phyloP scores from a whole-genome alignment of 371 early-diverging fungal species.

The Rhizomucor pusillus region DNA sequence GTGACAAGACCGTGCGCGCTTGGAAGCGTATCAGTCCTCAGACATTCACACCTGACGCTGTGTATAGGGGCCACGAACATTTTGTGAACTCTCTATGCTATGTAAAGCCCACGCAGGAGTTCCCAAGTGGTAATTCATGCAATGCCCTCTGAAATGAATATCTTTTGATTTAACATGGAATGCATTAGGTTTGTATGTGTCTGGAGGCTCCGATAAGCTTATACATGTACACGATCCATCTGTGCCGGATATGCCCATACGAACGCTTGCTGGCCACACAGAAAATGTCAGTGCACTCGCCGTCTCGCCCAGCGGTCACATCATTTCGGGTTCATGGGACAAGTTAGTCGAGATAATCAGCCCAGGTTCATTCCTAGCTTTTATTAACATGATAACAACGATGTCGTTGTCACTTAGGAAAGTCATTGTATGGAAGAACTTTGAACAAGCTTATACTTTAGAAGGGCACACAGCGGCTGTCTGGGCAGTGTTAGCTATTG shows the following conservation, averaged over 20 bases:
- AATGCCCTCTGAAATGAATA: not conserved
- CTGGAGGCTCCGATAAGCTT: slow-evolving; percentile 82
- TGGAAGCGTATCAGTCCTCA: slow-evolving; percentile 55
- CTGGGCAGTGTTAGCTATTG: slow-evolving; percentile 83
- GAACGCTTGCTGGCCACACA: slow-evolving; percentile 78
- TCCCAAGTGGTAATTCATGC: slow-evolving; percentile 60
- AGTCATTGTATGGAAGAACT: slow-evolving; percentile 79
- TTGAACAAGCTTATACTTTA: slow-evolving; percentile 64
- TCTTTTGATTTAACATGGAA: not conserved
- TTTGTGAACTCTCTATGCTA: slow-evolving; percentile 82
- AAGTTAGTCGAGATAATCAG: slow-evolving; percentile 55
- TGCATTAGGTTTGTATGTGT: slow-evolving; percentile 73
- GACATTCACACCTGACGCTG: slow-evolving; percentile 49
- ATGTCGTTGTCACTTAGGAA: no score
- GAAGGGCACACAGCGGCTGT: slow-evolving; percentile 87
- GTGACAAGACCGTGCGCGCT: slow-evolving; percentile 70
- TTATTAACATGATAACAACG: no score
- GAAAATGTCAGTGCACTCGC: slow-evolving; percentile 86
- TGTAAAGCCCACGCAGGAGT: slow-evolving; percentile 53
- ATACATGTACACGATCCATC: slow-evolving; percentile 78
- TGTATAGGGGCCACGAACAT: slow-evolving; percentile 69
- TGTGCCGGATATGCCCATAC: slow-evolving; percentile 56
- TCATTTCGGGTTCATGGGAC: slow-evolving; percentile 97
- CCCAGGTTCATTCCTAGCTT: no score
- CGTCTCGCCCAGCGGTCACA: slow-evolving; percentile 59